Conservation (phyloP, 176 grass and related monocot genomes). For the Lolium multiflorum region DNA sequence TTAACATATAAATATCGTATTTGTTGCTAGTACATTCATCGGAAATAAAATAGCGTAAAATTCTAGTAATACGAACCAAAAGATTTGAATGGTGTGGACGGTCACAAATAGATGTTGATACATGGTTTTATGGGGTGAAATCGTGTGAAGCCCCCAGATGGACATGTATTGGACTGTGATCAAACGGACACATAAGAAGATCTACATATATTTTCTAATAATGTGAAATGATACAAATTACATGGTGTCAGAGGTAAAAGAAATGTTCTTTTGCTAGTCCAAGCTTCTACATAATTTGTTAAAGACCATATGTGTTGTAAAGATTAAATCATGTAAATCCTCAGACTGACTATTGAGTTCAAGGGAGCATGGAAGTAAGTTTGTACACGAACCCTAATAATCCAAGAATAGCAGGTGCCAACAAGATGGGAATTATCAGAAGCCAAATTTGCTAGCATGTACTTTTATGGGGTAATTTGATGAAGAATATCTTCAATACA, state of each 20-base stretch:
- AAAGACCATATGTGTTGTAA: neutral
- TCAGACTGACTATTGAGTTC: neutral
- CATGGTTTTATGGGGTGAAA: neutral
- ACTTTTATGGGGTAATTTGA: neutral
- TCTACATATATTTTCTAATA: neutral
- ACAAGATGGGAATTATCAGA: neutral
- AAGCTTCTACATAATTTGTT: neutral
- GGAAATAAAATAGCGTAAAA: neutral
- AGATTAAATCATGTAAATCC: neutral
- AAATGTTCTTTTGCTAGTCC: neutral
- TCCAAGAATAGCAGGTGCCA: neutral
- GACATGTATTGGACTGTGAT: neutral
- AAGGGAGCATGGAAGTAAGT: neutral
- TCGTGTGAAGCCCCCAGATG: neutral
- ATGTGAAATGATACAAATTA: neutral
- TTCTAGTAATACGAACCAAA: neutral
- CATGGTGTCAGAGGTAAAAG: neutral
- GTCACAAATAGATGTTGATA: neutral
- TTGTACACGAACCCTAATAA: neutral
- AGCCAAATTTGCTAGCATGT: neutral
- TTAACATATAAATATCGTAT: neutral
- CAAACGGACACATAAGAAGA: neutral
- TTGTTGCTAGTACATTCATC: neutral
- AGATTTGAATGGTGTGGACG: neutral
- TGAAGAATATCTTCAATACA: no score